These are phyloP conservation scores for Aspergillus kassunensis DNA, from an alignment of 495 filamentous ascomycete genomes.

Conservation along the genomic window DNA sequence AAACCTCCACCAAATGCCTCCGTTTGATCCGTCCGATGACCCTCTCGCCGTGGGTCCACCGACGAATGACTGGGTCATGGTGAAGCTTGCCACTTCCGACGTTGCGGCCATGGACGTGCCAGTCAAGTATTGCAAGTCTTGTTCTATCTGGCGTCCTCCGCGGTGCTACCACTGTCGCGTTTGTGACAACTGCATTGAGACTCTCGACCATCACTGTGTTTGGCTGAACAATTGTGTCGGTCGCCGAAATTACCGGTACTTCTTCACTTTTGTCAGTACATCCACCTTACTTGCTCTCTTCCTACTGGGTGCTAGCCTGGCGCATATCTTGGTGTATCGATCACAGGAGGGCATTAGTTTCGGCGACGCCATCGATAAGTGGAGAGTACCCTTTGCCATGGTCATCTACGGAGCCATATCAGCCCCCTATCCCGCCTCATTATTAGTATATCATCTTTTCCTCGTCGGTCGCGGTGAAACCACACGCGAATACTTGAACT, in stretches of 20 bases:
- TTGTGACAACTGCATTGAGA: conserved; percentile 96
- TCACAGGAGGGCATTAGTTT: conserved; percentile 59
- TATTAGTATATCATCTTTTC: conserved; percentile 86
- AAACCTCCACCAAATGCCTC: conserved; percentile 67
- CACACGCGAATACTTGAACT: conserved; percentile 92
- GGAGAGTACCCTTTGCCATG: conserved; percentile 83
- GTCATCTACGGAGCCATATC: conserved; percentile 75
- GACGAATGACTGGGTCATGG: conserved; percentile 85
- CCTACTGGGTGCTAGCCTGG: conserved; percentile 68
- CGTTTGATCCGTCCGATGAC: conserved; percentile 59
- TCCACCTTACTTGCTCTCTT: conserved; percentile 73
- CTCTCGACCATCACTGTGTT: conserved; percentile 96
- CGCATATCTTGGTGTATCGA: conserved; percentile 73
- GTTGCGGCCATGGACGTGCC: conserved; percentile 93
- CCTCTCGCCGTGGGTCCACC: conserved; percentile 76
- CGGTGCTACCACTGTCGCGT: conserved; percentile 94
- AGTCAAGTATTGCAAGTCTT: conserved; percentile 95
- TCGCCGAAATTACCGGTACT: conserved; percentile 96
- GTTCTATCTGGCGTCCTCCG: conserved; percentile 93
- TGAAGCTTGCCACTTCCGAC: conserved; percentile 67
- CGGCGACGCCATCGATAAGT: conserved; percentile 57
- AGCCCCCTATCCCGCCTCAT: conserved; percentile 74
- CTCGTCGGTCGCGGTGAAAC: conserved; percentile 88
- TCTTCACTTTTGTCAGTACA: conserved; percentile 81
- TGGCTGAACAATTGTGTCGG: conserved; percentile 99